These are phyloP conservation scores for Pythium pyrilobum DNA, from an alignment of 352 stramenopile species.

Conservation along the genomic window DNA sequence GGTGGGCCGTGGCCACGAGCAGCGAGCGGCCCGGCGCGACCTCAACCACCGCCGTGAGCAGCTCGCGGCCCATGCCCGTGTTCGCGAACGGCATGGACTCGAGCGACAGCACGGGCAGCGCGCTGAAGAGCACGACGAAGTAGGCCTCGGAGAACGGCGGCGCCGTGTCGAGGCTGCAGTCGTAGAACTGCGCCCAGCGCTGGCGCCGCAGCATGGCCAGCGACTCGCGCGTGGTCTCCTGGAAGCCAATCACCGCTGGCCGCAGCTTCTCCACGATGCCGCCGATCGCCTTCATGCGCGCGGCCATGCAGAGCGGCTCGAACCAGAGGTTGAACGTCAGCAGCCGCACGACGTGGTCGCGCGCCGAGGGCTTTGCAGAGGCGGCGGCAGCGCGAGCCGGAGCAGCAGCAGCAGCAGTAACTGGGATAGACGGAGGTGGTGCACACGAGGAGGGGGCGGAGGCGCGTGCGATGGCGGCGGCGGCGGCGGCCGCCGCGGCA, in stretches of 20 bases:
- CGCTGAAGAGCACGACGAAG: slow-evolving; percentile 76
- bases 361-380: not conserved
- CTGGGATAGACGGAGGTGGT: no score
- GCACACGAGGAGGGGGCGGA: not conserved
- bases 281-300: slow-evolving; percentile 63
- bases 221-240: slow-evolving; percentile 66
- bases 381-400: not conserved
- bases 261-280: slow-evolving; percentile 39
- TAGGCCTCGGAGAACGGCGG: slow-evolving; percentile 68
- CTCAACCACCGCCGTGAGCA: slow-evolving; percentile 55
- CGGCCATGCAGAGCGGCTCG: slow-evolving; percentile 45
- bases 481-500: not conserved
- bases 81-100: slow-evolving; percentile 67
- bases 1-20: slow-evolving; percentile 56
- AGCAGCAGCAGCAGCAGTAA: no score
- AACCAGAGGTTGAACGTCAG: slow-evolving; percentile 80
- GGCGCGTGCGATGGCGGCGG: not conserved
- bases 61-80: slow-evolving; percentile 67
- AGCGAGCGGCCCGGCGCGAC: slow-evolving; percentile 37
- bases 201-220: slow-evolving; percentile 55
- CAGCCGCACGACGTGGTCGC: slow-evolving; percentile 36
- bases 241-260: slow-evolving; percentile 66
- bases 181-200: slow-evolving; percentile 62
- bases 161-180: slow-evolving; percentile 68
- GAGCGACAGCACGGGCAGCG: slow-evolving; percentile 50